Evolutionary conservation across 2,329 filamentous ascomycete species (phyloP), one percentile per base, ranked within the genome.

Genomic region (Annulohypoxylon truncatum): DNA sequence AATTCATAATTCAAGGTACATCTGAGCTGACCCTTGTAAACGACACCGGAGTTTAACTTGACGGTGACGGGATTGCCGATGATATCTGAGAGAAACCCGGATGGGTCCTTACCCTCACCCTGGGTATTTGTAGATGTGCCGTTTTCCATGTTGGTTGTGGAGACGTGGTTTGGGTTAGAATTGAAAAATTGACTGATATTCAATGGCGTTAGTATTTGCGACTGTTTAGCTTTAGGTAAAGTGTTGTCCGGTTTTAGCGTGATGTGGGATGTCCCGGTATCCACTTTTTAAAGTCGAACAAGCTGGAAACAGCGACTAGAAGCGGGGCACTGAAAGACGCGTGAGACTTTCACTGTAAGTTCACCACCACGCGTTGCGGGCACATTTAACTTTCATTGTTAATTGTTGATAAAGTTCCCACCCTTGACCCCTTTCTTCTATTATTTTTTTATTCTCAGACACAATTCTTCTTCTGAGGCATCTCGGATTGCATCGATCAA

Each of bases 1-100:
- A 42, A 33, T 3, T 53, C 33, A 52, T 33, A n/a, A 15, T n/a
- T 40, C 29, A 40, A 50, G 18, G 48, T 50, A 5, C 35, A 13
- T 13, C 9, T 9, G 33, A 13, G 74, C 82, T 76, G 65, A 95
- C 95, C 96, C 87, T 96, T 97, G 86, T 97, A 99, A 68, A 98
- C 90, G 66, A 97, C 94, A 58, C 96, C 96, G n/a, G 94, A 97
- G 82, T 99, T 99, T 73, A 99, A 87, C 83, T 98, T 98, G 72
- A 99, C 95, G 1, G 93, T 96, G 71, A 99, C 96, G 35, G 93
- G 89, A 70, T 93, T 93, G 66, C 95, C 94, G 76, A 97, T 97
- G 77, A 99, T 97, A 77, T 97, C 93, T 79, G 92, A 90, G 64
- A 99, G 85, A 80, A 99, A 99, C 72, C 92, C 90, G 10, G 94